Percentiles rank a stretch among this genome's conserved stretches.
Evolutionary conservation across 2,329 filamentous ascomycete species (phyloP).

Genomic region (Beauveria sp.): DNA sequence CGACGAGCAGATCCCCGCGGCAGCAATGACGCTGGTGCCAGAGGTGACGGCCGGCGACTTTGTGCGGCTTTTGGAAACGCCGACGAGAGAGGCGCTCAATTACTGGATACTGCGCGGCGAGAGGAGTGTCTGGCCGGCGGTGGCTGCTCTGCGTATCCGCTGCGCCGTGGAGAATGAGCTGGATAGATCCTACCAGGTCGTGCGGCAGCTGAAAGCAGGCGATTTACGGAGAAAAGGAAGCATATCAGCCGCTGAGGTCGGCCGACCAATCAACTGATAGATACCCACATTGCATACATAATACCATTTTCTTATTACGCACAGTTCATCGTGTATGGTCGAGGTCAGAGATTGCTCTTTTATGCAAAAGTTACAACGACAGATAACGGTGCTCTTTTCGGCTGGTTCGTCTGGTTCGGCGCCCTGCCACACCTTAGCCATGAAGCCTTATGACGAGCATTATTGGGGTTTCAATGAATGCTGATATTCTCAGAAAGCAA

Average conservation of each 20-base stretch:
- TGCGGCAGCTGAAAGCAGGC: conserved; percentile 54
- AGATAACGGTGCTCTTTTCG: too few species aligned
- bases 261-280: conserved; percentile 10
- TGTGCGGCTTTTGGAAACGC: conserved; percentile 71
- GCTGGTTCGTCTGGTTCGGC: not conserved
- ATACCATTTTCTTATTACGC: not conserved
- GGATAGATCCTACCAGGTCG: conserved; percentile 75
- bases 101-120: conserved; percentile 86
- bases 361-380: too few species aligned
- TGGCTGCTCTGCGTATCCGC: conserved; percentile 71
- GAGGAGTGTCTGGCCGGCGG: conserved; percentile 82
- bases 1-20: conserved; percentile 73
- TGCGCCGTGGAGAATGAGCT: conserved; percentile 84
- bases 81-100: conserved; percentile 65
- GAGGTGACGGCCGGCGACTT: conserved; percentile 69
- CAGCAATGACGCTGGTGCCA: conserved; percentile 74
- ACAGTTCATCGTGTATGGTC: not conserved
- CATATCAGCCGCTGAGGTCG: conserved; percentile 20
- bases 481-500: too few species aligned
- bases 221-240: conserved; percentile 40
- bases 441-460: too few species aligned
- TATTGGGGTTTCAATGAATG: too few species aligned
- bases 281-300: not conserved
- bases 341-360: too few species aligned
- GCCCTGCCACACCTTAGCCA: not conserved